Conservation (phyloP, 1,284 basidiomycete genomes). For the Cryptococcus wingfieldii region DNA sequence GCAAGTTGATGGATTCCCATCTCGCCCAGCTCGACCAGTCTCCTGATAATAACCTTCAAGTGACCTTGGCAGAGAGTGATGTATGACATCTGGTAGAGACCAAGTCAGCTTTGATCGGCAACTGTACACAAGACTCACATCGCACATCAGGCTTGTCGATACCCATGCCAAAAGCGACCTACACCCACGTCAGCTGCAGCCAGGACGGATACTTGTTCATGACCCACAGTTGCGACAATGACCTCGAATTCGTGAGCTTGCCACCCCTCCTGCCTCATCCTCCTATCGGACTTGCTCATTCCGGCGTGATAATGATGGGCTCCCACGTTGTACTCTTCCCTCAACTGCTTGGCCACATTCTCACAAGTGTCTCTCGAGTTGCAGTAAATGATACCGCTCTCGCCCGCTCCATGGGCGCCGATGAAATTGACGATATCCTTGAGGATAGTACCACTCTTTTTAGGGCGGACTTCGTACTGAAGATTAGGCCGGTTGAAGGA, state of each 20-base stretch:
- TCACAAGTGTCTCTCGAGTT: slow-evolving; percentile 70
- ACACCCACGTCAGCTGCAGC: background rate
- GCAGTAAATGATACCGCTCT: slow-evolving; percentile 88
- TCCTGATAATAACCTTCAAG: slow-evolving; percentile 78
- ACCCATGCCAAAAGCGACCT: slow-evolving; percentile 92
- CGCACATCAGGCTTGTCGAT: slow-evolving; percentile 78
- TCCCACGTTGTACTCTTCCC: slow-evolving; percentile 56
- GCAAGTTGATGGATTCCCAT: slow-evolving; percentile 63
- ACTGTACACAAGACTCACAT: slow-evolving; percentile 47
- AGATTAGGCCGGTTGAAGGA: slow-evolving; percentile 94
- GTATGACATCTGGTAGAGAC: slow-evolving; percentile 63
- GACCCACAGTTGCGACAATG: slow-evolving; percentile 75
- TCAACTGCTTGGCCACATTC: slow-evolving; percentile 65
- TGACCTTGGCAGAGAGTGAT: slow-evolving; percentile 64
- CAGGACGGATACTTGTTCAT: background rate
- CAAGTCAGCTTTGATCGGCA: slow-evolving; percentile 11
- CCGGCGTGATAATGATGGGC: slow-evolving; percentile 86
- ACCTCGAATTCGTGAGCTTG: slow-evolving; percentile 67
- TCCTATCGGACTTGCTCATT: slow-evolving; percentile 63
- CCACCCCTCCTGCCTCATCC: slow-evolving; percentile 68
- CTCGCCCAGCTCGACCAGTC: slow-evolving; percentile 77
- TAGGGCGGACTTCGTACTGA: slow-evolving; percentile 67
- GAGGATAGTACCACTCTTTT: slow-evolving; percentile 50
- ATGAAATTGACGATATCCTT: slow-evolving; percentile 72
- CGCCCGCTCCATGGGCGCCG: slow-evolving; percentile 55